These are phyloP conservation scores for Vigna mungo DNA, from an alignment of 306 rosid genomes.

Conservation along the genomic window DNA sequence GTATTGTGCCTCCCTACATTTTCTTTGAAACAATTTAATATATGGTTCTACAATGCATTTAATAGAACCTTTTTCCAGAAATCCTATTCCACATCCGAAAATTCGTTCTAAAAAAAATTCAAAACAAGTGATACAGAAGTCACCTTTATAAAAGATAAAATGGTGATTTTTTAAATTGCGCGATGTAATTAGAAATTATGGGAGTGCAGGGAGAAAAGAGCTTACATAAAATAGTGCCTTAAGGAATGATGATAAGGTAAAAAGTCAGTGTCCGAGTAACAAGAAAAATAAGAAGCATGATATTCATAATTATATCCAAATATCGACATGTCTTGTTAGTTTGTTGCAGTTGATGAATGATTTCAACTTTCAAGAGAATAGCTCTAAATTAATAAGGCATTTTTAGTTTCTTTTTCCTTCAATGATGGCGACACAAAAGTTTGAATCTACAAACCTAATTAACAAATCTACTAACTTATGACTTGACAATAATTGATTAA, in stretches of 20 bases:
- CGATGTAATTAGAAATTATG: too few relatives aligned
- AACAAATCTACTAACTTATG: conserved; percentile 28
- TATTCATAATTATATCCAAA: too few relatives aligned
- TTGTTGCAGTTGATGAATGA: not conserved
- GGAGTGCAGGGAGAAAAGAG: too few relatives aligned
- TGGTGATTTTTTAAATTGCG: too few relatives aligned
- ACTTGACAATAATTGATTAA: not conserved
- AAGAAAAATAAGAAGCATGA: not conserved
- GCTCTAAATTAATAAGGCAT: not conserved
- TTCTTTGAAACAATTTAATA: too few relatives aligned
- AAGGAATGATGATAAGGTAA: not conserved
- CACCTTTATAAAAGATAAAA: too few relatives aligned
- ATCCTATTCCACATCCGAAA: too few relatives aligned
- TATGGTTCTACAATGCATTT: too few relatives aligned
- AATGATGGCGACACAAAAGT: not conserved
- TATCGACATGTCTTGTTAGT: not conserved
- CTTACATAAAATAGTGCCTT: not conserved
- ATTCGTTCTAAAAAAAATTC: too few relatives aligned
- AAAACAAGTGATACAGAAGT: too few relatives aligned
- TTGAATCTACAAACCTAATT: conserved; percentile 4
- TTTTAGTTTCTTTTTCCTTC: not conserved
- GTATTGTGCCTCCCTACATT: too few relatives aligned
- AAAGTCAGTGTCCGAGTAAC: not conserved
- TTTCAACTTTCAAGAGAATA: not conserved
- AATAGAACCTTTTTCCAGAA: too few relatives aligned